Evolutionary conservation across 2,329 filamentous ascomycete genomes (phyloP).

Genomic region (Fusarium sp.): DNA sequence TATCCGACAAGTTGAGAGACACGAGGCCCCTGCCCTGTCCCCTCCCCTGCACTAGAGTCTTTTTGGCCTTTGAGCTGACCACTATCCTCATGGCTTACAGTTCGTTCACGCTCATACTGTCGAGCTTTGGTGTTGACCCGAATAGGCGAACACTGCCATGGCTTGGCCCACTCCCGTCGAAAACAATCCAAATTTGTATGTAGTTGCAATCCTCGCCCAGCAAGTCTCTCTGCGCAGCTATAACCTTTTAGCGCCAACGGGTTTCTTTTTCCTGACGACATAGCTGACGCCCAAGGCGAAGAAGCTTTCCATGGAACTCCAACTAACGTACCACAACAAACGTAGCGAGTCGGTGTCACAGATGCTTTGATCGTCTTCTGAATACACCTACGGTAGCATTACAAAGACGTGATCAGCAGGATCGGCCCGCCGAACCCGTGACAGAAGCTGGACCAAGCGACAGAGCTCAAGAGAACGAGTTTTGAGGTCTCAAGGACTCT

Average conservation of each 20-base stretch:
- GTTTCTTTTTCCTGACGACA: constrained; percentile 19
- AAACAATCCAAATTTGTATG: background rate
- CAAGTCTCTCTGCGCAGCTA: background rate
- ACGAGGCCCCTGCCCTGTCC: constrained; percentile 18
- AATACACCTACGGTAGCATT: background rate
- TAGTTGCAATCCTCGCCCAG: background rate
- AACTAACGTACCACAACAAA: background rate
- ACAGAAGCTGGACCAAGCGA: constrained; percentile 12
- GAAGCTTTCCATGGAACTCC: background rate
- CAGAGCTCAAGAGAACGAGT: constrained; percentile 13
- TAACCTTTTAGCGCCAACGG: background rate
- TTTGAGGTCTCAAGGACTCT: constrained; percentile 15
- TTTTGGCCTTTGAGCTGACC: constrained; percentile 27
- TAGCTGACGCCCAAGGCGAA: constrained; percentile 1
- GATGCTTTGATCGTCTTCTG: background rate
- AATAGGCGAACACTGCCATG: constrained; percentile 2
- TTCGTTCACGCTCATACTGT: constrained; percentile 11
- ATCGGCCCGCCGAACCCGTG: constrained; percentile 5
- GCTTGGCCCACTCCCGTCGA: background rate
- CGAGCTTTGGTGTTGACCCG: constrained; percentile 11
- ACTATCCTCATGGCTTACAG: constrained; percentile 18
- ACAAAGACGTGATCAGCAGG: background rate
- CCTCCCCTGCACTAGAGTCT: constrained; percentile 29
- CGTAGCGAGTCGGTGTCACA: background rate
- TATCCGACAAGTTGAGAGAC: constrained; percentile 42